Base-by-base conservation (phyloP, 495 filamentous ascomycete genomes). In the Aspergillus homomorphus region DNA sequence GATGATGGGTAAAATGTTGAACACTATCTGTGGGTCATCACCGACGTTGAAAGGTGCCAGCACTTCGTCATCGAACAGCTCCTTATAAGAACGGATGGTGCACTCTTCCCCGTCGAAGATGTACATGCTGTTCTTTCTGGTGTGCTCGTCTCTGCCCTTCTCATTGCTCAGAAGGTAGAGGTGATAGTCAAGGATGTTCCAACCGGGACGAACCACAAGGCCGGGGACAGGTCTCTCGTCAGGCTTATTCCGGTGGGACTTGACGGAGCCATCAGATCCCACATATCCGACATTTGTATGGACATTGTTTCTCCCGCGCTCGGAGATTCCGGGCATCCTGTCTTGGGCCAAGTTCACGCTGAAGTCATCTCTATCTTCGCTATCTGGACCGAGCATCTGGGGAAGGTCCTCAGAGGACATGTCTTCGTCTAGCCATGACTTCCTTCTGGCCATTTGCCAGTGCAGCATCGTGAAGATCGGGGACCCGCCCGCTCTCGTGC, bases 101-200 rank as follows among this genome's bases (percentile, higher is more conserved):
- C 72, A 71, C 4, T 71, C 68, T 7, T 60, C 23, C 4, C 57
- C 66, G 26, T 72, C 66, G 15, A 65, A 57, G 15, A 75, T 46
- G 46, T 63, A 62, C 58, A 60, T 62, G 20, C 66, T 50, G 10
- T 65, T 59, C 2, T 57, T 55, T 20, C 70, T 59, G 3, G 33
- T 33, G 14, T 57, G 9, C 12, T 20, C 22, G 22, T 68, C 61
- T 43, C 51, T 61, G 19, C 52, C 57, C 3, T 44, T 45, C 26
- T 77, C 72, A 16, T 68, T 57, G 23, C 53, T 33, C 19, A 58
- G 48, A 4, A 77, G 68, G 52, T 72, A 75, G 20, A 77, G 45
- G 21, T 73, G 58, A 49, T 73, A 75, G 62, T 77, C 73, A 19
- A 73, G 55, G 33, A 73, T 57, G 8, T 65, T 56, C 72, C 69